Base-by-base conservation (phyloP, 192 early-diverging fungal genomes). In the Entrophospora sp. region DNA sequence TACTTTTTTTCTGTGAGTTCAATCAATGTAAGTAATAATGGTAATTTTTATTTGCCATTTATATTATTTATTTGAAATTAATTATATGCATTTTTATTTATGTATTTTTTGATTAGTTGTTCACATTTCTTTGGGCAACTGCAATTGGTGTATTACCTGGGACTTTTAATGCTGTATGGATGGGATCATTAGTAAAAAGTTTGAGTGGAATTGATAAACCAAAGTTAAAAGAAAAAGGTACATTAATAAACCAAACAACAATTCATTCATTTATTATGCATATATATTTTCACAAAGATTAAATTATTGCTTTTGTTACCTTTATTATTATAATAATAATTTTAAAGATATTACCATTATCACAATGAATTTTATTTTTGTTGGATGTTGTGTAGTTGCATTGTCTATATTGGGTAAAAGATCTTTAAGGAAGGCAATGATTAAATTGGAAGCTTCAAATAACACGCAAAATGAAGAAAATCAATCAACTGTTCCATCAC, bases 1-100 rank as follows among this genome's bases (percentile, higher is more conserved):
- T 77, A 73, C 58, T 73, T 77, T 67, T 77, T 77, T 57, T 77
- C 70, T 8, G 69, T 77, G 34, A 77, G 72, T 22, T 73, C 72
- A 25, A 73, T 77, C 18, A 51, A 66, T 10, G 64, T 66, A 49
- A 55, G 64, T 66, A n/a, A 42, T 25, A n/a, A n/a, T n/a, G n/a
- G n/a, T n/a, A n/a, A n/a, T n/a, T n/a, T n/a, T n/a, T n/a, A n/a
- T n/a, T n/a, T n/a, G n/a, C n/a, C n/a, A n/a, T n/a, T 43, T n/a
- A 20, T 43, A 12, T 32, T n/a, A 32, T 34, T 35, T 37, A 3
- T 31, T 22, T 22, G 1, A 25, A 25, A 16, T 34, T 18, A 16
- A 16, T 1, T 20, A 56, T n/a, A 31, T 18, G 7, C 9, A n/a
- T 25, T 5, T 18, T 8, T 9, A 20, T 35, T 34, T 34, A 55